Evolutionary conservation across 345 rosid species (phyloP), one percentile per base, ranked within the genome.

Genomic region (Syzygium aromaticum): DNA sequence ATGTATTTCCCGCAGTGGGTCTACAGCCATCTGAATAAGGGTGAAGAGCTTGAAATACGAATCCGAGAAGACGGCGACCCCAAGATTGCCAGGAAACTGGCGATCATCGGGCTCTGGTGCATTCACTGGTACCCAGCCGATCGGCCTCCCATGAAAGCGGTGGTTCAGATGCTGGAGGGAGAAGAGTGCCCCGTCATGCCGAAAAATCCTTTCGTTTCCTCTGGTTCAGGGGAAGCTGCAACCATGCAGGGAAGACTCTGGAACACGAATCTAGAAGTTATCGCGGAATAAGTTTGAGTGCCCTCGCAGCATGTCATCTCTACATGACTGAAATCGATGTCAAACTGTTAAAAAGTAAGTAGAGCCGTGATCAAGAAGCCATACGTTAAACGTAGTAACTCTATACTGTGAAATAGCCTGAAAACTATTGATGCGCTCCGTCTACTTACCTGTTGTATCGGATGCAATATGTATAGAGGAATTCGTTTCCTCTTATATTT

Each of bases 111-210:
- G 46, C 85, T 87, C 3, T 86, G 87, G 86, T 86, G 89, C 88
- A 86, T 90, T 28, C 91, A 90, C 30, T 84, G 88, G 89, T 84
- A 88, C 21, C 91, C 89, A 0, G 84, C 84, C 0, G 86, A 77
- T 86, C 85, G 91, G 27, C 91, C 91, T 28, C 52, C 89, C 0
- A 11, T 73, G 80, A 73, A 73, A 38, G 4, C 13, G 14, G 80
- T 33, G 80, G 80, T 73, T 73, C 80, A 73, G 49, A 73, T 73
- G 49, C 46, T 73, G 43, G 49, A 19, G 22, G 80, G 80, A 5
- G 49, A 73, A 33, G 87, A 84, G 5, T 49, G 54, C 30, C 87
- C 88, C 0, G 51, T 77, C 23, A 54, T 89, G 54, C 89, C 86
- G 0, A 56, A 82, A 25, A 85, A 87, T 57, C 89, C 90, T 59